phyloP scores from a whole-genome alignment of 345 rosid genomes.

The Gossypium turneri region DNA sequence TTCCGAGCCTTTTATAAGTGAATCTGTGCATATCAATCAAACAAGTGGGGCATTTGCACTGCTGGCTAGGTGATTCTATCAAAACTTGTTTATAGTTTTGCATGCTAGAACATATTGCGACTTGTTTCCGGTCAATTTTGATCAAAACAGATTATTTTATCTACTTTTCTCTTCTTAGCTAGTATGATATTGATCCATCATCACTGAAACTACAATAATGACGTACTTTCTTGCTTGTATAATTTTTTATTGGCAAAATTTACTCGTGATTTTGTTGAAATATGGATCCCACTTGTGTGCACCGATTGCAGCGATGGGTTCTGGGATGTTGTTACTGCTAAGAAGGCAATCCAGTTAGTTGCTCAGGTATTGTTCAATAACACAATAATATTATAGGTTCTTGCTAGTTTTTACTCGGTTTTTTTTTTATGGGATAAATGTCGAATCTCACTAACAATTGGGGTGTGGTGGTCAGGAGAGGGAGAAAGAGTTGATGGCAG shows the following conservation, averaged over 20 bases:
- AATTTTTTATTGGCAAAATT: background rate
- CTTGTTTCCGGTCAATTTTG: background rate
- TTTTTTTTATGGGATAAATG: background rate
- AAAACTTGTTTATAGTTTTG: slow-evolving; percentile 3
- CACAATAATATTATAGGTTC: background rate
- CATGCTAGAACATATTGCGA: background rate
- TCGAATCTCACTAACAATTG: background rate
- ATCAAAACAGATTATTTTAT: background rate
- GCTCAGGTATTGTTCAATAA: slow-evolving; percentile 45
- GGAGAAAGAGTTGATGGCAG: slow-evolving; percentile 33
- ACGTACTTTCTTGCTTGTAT: background rate
- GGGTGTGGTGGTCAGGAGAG: slow-evolving; percentile 37
- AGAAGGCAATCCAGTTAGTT: slow-evolving; percentile 73
- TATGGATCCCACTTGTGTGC: background rate
- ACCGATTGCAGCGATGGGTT: slow-evolving; percentile 71
- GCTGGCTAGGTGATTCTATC: slow-evolving; percentile 67
- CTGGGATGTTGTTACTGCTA: slow-evolving; percentile 81
- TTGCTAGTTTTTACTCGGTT: background rate
- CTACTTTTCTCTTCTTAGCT: background rate
- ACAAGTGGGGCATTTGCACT: slow-evolving; percentile 58
- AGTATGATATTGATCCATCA: background rate
- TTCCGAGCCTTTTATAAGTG: slow-evolving; percentile 80
- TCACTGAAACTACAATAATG: background rate
- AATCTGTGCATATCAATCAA: slow-evolving; percentile 54
- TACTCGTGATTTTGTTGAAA: slow-evolving; percentile 3